Evolutionary conservation across 2,329 filamentous ascomycete species (phyloP).

Genomic region (Teratosphaeriaceae sp.): DNA sequence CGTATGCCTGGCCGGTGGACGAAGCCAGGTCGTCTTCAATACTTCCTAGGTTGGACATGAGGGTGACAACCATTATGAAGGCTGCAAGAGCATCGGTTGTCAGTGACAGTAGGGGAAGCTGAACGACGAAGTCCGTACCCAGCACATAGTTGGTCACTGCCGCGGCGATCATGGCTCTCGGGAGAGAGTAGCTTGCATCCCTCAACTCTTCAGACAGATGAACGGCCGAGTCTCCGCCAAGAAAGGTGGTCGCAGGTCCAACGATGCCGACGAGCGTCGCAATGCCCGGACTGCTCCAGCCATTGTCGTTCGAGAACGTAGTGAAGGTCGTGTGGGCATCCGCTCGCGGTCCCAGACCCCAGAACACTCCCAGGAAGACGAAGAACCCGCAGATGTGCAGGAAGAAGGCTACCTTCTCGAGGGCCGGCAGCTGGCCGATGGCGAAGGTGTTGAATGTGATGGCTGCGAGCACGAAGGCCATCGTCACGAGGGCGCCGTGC

Average conservation of each 20-base stretch:
- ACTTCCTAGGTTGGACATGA: constrained; percentile 24
- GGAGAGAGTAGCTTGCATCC: constrained; percentile 24
- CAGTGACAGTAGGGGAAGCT: too few species aligned
- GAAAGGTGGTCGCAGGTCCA: constrained; percentile 30
- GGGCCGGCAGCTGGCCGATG: constrained; percentile 22
- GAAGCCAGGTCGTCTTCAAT: constrained; percentile 15
- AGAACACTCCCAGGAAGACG: constrained; percentile 23
- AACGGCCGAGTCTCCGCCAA: constrained; percentile 33
- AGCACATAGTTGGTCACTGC: constrained; percentile 25
- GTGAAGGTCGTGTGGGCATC: constrained; percentile 17
- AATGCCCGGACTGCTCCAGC: constrained; percentile 19
- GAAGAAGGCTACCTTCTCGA: constrained; percentile 24
- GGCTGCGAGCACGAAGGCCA: constrained; percentile 7
- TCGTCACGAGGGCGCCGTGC: constrained; percentile 10
- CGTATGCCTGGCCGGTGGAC: constrained; percentile 20
- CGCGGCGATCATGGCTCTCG: constrained; percentile 26
- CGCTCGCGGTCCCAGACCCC: constrained; percentile 14
- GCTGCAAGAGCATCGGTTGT: not conserved
- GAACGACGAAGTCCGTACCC: constrained; percentile 19
- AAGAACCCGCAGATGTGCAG: constrained; percentile 26
- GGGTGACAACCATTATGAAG: constrained; percentile 17
- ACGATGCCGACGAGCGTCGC: constrained; percentile 23
- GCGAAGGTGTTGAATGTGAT: constrained; percentile 26
- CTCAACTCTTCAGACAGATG: constrained; percentile 30
- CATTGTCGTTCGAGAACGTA: constrained; percentile 18